Percentiles rank a stretch among this genome's conserved stretches.
Conservation (phyloP, 441 rosid genomes). For the Pelargonium citronellum region DNA sequence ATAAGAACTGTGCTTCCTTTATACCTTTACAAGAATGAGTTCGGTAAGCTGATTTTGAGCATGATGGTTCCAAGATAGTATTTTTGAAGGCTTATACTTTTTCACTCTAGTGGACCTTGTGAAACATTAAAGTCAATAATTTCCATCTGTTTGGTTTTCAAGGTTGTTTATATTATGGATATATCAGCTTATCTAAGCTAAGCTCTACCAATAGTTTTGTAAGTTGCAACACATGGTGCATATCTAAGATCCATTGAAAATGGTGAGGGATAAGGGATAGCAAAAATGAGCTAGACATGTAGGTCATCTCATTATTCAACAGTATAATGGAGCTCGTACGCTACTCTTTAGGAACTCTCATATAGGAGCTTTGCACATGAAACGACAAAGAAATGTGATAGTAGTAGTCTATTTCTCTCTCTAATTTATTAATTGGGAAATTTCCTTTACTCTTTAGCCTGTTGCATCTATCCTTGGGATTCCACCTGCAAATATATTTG, state of each 20-base stretch:
- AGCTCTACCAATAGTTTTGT: background rate
- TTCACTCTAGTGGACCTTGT: background rate
- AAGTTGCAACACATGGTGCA: background rate
- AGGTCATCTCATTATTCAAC: background rate
- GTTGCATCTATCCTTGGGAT: slow-evolving; percentile 82
- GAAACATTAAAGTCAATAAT: too few species aligned
- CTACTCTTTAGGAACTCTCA: background rate
- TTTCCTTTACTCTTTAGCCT: slow-evolving; percentile 46
- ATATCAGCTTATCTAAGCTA: background rate
- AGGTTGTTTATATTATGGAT: background rate
- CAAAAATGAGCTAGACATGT: too few species aligned
- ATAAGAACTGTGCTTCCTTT: background rate
- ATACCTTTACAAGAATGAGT: background rate
- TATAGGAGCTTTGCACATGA: background rate
- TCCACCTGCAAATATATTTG: slow-evolving; percentile 72
- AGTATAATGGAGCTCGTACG: too few species aligned
- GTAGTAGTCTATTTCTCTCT: background rate
- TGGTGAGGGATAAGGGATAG: too few species aligned
- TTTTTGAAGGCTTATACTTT: background rate
- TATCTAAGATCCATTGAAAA: background rate
- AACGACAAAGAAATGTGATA: background rate
- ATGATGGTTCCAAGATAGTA: background rate
- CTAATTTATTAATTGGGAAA: slow-evolving; percentile 11
- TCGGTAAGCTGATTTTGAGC: background rate
- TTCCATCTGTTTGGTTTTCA: background rate